These are phyloP conservation scores for Lecanicillium sp. DNA, from an alignment of 2,329 filamentous ascomycete species.

Conservation along the genomic window DNA sequence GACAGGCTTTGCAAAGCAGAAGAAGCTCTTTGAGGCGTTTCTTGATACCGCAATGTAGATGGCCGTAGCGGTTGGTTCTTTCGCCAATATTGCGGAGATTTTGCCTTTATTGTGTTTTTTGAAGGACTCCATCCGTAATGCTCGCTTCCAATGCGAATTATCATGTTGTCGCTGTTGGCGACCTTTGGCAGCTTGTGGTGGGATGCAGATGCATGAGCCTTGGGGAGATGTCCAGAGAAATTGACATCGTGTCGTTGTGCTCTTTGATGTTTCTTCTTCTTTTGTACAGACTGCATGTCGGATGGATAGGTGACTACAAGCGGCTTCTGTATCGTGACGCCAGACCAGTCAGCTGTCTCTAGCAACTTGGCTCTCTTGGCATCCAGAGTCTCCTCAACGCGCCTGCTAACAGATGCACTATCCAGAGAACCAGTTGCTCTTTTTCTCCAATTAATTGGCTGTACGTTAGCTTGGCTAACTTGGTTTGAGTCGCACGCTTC, in stretches of 20 bases:
- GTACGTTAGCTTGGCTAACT: no score
- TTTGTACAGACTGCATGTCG: slow-evolving; percentile 6
- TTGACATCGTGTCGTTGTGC: no score
- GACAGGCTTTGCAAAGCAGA: slow-evolving; percentile 1
- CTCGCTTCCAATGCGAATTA: slow-evolving; percentile 7
- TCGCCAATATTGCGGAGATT: no score
- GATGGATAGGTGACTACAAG: slow-evolving; percentile 14
- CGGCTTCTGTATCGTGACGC: slow-evolving; percentile 22
- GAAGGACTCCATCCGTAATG: slow-evolving; percentile 7
- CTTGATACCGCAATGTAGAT: no score
- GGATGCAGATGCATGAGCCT: no score
- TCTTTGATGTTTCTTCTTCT: not conserved
- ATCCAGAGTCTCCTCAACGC: slow-evolving; percentile 3
- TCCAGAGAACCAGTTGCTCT: not conserved
- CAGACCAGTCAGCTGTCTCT: slow-evolving; percentile 18
- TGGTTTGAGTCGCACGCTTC: no score
- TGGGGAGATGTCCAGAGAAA: no score
- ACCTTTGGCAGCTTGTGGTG: no score
- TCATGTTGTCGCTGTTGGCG: not conserved
- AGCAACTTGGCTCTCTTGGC: slow-evolving; percentile 11
- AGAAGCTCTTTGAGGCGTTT: slow-evolving; percentile 2
- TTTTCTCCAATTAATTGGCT: no score
- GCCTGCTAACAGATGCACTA: slow-evolving; percentile 12
- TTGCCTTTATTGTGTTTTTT: slow-evolving; percentile 2
- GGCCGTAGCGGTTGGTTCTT: no score